Conservation (phyloP, 495 filamentous ascomycete genomes). For the Darksidea phi region DNA sequence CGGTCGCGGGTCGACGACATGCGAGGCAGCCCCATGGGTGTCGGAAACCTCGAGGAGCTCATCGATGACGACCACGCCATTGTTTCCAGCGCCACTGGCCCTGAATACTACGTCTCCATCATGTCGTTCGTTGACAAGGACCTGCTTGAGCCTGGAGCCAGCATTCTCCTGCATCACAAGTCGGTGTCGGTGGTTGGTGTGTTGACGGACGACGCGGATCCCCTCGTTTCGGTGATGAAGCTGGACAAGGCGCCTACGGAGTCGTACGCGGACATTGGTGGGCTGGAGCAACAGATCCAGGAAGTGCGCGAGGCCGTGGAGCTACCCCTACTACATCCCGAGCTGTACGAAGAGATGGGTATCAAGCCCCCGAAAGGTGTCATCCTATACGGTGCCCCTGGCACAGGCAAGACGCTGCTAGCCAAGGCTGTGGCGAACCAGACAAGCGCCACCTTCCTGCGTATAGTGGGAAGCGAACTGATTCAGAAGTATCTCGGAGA, state of each 20-base stretch:
- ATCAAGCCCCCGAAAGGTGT: conserved; percentile 99
- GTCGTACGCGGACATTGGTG: conserved; percentile 98
- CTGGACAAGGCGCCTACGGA: conserved; percentile 98
- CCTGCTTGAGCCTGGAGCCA: conserved; percentile 91
- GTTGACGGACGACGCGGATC: conserved; percentile 93
- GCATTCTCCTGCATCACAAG: conserved; percentile 95
- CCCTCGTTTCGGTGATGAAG: conserved; percentile 98
- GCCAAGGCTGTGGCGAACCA: conserved; percentile 99
- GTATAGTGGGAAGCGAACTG: conserved; percentile 95
- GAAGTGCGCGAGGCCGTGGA: conserved; percentile 97
- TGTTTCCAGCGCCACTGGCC: conserved; percentile 93
- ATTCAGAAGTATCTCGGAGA: conserved; percentile 99
- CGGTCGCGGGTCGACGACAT: conserved; percentile 96
- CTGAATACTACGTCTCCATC: conserved; percentile 99
- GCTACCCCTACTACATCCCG: conserved; percentile 90
- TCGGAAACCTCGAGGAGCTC: conserved; percentile 96
- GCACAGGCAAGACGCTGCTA: conserved; percentile 95
- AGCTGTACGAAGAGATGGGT: conserved; percentile 99
- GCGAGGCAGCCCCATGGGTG: conserved; percentile 97
- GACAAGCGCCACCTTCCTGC: conserved; percentile 95
- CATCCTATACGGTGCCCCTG: conserved; percentile 95
- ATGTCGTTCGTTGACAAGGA: conserved; percentile 99
- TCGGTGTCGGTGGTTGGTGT: conserved; percentile 97
- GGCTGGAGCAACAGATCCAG: conserved; percentile 91
- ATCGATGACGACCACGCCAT: conserved; percentile 99